phyloP scores from a whole-genome alignment of 2,329 filamentous ascomycete species.

The Nemania bipapillata region DNA sequence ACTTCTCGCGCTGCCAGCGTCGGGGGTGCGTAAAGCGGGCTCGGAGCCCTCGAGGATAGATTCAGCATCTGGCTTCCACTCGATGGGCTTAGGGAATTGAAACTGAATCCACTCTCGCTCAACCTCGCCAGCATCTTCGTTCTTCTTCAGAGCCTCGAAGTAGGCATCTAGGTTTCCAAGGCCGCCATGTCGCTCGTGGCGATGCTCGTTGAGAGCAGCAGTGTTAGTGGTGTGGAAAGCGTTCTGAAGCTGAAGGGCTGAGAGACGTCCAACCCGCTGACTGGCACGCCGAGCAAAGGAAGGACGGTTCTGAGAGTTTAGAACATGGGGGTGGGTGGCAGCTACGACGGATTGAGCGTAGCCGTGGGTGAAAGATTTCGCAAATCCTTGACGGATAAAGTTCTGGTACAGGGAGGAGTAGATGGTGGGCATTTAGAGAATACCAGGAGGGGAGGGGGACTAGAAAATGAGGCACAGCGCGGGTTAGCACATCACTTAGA shows the following conservation, averaged over 20 bases:
- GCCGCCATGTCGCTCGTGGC: conserved; percentile 60
- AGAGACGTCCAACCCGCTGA: conserved; percentile 65
- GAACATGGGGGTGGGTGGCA: conserved; percentile 82
- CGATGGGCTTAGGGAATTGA: conserved; percentile 86
- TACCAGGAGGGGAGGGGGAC: conserved; percentile 69
- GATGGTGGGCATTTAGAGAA: conserved; percentile 90
- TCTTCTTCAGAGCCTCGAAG: conserved; percentile 87
- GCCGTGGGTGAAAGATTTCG: conserved; percentile 96
- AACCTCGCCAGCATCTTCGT: conserved; percentile 59
- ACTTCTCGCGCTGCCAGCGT: conserved; percentile 54
- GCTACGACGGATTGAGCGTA: conserved; percentile 98
- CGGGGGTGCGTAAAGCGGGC: conserved; percentile 64
- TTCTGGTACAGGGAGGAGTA: conserved; percentile 75
- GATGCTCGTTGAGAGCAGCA: conserved; percentile 66
- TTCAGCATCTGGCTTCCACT: conserved; percentile 78
- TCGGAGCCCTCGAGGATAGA: conserved; percentile 69
- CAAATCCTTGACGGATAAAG: conserved; percentile 97
- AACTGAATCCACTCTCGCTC: conserved; percentile 92
- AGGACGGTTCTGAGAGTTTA: conserved; percentile 76
- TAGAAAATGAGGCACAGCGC: conserved; percentile 49
- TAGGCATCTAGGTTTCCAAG: conserved; percentile 85
- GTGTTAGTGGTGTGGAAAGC: conserved; percentile 74
- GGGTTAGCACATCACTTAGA: conserved; percentile 24
- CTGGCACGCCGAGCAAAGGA: conserved; percentile 69
- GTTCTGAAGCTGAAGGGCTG: conserved; percentile 76